phyloP scores from a whole-genome alignment of 2,329 filamentous ascomycete genomes.

The Calonectria henricotiae region DNA sequence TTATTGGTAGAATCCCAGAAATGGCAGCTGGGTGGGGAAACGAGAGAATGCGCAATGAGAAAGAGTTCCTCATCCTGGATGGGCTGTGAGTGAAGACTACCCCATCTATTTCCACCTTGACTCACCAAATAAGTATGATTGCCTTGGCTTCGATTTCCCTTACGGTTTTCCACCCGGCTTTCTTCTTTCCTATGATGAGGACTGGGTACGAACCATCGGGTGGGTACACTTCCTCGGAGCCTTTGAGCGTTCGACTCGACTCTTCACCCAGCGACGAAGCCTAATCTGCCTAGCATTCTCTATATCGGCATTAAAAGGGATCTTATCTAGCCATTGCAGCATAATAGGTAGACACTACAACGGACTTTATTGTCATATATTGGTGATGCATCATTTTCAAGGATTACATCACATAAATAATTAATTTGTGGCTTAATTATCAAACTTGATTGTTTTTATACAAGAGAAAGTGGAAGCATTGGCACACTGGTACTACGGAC shows the following conservation, averaged over 20 bases:
- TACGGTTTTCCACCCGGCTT: constrained; percentile 22
- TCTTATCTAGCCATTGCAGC: not conserved
- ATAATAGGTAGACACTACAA: not conserved
- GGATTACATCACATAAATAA: not conserved
- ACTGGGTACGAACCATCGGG: not conserved
- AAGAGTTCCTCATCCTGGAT: constrained; percentile 71
- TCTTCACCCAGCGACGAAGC: not conserved
- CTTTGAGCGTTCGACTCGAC: not conserved
- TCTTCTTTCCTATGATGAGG: constrained; percentile 23
- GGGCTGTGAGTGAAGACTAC: constrained; percentile 50
- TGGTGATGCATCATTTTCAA: not conserved
- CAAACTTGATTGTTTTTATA: not conserved
- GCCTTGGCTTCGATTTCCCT: constrained; percentile 10
- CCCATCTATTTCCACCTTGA: not conserved
- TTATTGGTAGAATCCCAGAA: constrained; percentile 69
- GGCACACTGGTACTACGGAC: not conserved
- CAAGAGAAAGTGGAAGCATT: not conserved
- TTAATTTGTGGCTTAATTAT: not conserved
- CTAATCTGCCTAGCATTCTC: no score
- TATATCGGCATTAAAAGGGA: not conserved
- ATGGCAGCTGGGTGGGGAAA: constrained; percentile 75
- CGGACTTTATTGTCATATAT: not conserved
- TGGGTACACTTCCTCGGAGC: not conserved
- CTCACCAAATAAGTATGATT: constrained; percentile 7
- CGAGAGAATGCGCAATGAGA: constrained; percentile 68